A percentile compares a stretch with the other conserved stretches of the same genome.
Conservation (phyloP, 345 rosid genomes). For the Euclidium syriacum region DNA sequence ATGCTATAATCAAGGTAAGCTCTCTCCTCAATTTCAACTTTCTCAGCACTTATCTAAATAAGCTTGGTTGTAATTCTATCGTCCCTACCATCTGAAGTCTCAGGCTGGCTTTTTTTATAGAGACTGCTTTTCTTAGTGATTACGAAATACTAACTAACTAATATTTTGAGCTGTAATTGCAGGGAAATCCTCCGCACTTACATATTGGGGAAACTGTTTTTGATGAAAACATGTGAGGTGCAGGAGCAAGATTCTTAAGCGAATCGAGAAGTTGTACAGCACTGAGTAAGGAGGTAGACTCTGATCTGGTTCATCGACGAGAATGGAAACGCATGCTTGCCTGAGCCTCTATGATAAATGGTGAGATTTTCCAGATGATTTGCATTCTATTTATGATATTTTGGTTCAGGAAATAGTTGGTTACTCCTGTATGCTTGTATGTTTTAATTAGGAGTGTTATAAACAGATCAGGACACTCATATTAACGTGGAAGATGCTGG, state of each 20-base stretch:
- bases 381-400: neutral
- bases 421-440: neutral
- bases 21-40: constrained; percentile 24
- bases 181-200: constrained; percentile 63
- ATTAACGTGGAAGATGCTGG: constrained; percentile 40
- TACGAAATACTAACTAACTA: neutral
- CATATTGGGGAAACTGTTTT: constrained; percentile 56
- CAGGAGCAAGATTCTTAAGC: constrained; percentile 18
- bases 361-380: constrained; percentile 18
- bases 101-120: neutral
- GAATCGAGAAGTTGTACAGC: neutral
- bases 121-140: neutral
- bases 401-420: neutral
- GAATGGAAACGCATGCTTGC: constrained; percentile 12
- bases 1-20: constrained; percentile 63
- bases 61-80: neutral
- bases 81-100: neutral
- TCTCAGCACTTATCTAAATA: neutral
- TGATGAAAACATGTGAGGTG: constrained; percentile 54
- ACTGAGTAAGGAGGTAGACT: constrained; percentile 17
- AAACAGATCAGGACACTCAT: constrained; percentile 23
- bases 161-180: constrained; percentile 18
- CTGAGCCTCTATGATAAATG: constrained; percentile 12
- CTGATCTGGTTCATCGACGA: constrained; percentile 21
- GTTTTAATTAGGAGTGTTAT: neutral